Conservation (phyloP, 1,139 yeast species). For the Debaryomycetaceae sp. region DNA sequence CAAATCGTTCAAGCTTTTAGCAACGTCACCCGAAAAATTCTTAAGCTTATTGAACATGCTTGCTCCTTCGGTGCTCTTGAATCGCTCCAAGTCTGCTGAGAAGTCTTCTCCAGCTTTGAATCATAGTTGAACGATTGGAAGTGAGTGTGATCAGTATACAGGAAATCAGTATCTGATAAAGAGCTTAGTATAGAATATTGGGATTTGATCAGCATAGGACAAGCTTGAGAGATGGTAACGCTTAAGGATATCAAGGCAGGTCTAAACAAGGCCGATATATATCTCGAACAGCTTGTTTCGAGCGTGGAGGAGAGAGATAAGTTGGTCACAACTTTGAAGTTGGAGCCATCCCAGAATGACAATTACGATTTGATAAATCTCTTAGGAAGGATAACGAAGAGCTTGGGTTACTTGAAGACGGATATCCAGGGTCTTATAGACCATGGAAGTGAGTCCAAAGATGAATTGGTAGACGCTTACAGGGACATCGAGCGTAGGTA, state of each 20-base stretch:
- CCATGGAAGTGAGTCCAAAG: slow-evolving; percentile 5
- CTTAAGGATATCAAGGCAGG: slow-evolving; percentile 13
- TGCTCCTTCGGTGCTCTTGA: background rate
- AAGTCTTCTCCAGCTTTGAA: background rate
- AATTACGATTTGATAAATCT: slow-evolving; percentile 48
- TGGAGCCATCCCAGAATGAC: slow-evolving; percentile 52
- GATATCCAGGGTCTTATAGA: slow-evolving; percentile 21
- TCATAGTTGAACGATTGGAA: background rate
- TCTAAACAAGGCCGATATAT: slow-evolving; percentile 11
- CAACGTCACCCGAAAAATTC: slow-evolving; percentile 56
- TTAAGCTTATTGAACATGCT: slow-evolving; percentile 40
- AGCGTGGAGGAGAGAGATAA: slow-evolving; percentile 51
- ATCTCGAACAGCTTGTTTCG: slow-evolving; percentile 36
- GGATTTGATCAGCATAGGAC: background rate
- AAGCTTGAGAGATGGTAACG: slow-evolving; percentile 1
- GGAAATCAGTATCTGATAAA: background rate
- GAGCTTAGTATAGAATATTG: background rate
- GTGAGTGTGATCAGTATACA: background rate
- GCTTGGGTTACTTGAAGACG: slow-evolving; percentile 27
- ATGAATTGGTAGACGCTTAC: slow-evolving; percentile 10
- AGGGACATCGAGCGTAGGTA: slow-evolving; percentile 19
- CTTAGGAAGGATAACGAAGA: slow-evolving; percentile 33
- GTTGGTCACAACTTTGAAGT: slow-evolving; percentile 35
- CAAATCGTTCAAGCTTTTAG: slow-evolving; percentile 39
- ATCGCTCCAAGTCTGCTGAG: background rate